Percentiles rank a stretch among this genome's conserved stretches.
phyloP scores from a whole-genome alignment of 169 alveolate genomes.

The Eimeria praecox region DNA sequence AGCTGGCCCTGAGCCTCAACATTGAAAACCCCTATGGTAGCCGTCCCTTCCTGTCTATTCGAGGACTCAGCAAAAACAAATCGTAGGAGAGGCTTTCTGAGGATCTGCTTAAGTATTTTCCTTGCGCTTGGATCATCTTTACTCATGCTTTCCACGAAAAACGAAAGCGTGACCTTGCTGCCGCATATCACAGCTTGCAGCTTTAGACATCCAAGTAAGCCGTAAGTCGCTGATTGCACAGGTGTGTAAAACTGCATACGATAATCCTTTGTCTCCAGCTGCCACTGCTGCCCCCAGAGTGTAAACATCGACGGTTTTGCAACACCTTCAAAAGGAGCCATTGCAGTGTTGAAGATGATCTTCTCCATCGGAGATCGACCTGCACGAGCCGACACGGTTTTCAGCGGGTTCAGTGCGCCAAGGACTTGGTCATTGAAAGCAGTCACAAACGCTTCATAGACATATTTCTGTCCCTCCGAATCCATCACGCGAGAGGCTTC shows the following conservation, averaged over 20 bases:
- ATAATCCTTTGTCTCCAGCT: neutral
- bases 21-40: neutral
- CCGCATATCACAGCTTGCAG: neutral
- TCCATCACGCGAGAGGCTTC: neutral
- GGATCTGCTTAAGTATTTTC: neutral
- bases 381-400: neutral
- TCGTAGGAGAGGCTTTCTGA: neutral
- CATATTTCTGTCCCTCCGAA: neutral
- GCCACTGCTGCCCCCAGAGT: neutral
- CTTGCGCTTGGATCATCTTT: neutral
- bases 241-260: slow-evolving; percentile 5
- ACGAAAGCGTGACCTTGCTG: neutral
- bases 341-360: neutral
- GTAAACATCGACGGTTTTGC: neutral
- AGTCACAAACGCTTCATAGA: slow-evolving; percentile 17
- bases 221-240: slow-evolving; percentile 12
- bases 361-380: neutral
- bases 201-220: neutral
- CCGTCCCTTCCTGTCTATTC: neutral
- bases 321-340: neutral
- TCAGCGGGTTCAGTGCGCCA: neutral
- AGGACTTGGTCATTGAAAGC: neutral
- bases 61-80: neutral
- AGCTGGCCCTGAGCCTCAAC: neutral
- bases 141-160: slow-evolving; percentile 25